A percentile compares a stretch with the other conserved stretches of the same genome.
Conservation (phyloP, 164 flowering plant genomes). For the Sextonia rubra region DNA sequence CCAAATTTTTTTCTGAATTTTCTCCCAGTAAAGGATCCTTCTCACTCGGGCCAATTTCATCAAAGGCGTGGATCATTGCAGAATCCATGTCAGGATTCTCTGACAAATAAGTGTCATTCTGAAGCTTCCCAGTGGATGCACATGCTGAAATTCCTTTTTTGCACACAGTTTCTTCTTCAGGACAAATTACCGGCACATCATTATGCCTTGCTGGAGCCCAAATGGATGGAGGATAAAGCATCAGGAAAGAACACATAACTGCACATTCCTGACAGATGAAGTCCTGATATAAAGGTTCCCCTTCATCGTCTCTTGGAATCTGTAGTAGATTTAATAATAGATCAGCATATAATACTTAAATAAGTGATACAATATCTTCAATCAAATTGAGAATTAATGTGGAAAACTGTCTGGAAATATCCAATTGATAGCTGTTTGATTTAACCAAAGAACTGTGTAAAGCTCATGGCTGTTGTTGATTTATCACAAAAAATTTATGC, state of each 20-base stretch:
- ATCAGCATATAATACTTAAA: background rate
- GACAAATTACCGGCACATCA: conserved; percentile 19
- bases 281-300: conserved; percentile 86
- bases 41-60: conserved; percentile 19
- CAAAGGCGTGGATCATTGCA: conserved; percentile 10
- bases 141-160: conserved; percentile 25
- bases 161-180: conserved; percentile 32
- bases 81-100: conserved; percentile 12
- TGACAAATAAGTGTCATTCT: conserved; percentile 17
- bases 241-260: conserved; percentile 53
- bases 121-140: conserved; percentile 27
- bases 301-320: conserved; percentile 96
- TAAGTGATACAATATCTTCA: background rate
- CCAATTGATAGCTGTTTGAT: background rate
- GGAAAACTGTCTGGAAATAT: background rate
- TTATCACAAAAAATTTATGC: too few species aligned
- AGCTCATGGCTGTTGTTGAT: too few species aligned
- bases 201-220: conserved; percentile 33
- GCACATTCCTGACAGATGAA: conserved; percentile 79
- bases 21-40: conserved; percentile 23
- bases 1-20: conserved; percentile 21
- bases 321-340: conserved; percentile 20
- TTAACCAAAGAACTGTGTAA: too few species aligned
- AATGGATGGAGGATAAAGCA: conserved; percentile 56
- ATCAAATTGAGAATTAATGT: background rate